Evolutionary conservation across 148 eudicot genomes (phyloP), one percentile per base, ranked within the genome.

Genomic region (Cornus kousa): DNA sequence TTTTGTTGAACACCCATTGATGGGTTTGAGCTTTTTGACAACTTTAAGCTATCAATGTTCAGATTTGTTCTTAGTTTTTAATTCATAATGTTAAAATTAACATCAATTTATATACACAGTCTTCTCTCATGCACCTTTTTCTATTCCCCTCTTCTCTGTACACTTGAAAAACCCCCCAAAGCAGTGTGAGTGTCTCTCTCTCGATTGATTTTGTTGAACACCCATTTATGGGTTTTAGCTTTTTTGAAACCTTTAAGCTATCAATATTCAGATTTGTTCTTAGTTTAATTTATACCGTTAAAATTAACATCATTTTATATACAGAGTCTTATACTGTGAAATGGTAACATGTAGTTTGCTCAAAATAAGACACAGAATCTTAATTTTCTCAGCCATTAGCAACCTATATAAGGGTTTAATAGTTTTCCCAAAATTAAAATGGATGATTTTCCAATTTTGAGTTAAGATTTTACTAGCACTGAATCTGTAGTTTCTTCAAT

Each of bases 91-190:
- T 53, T 11, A 1, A 53, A 53, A 11, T 53, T 2, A 53, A 53
- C 4, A 12, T 43, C 10, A 43, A 12, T 11, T 53, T 53, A 53
- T 11, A 16, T 48, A 11, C 53, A 48, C 12, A 48, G 53, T 1
- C 53, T 35, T 35, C 37, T 81, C 78, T 5, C 62, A 72, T 19
- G 43, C 83, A 32, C 71, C 74, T 67, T 82, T 79, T 65, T 75
- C 89, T 70, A 66, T 71, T 74, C 81, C 74, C 33, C 39, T 67
- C 10, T 80, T 76, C 68, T 55, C 74, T 68, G 33, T 74, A 35
- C 67, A 53, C 74, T 73, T 75, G 17, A 72, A 70, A 31, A 71
- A 53, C 68, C 46, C 81, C 33, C 14, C 77, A 28, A 76, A 72
- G 31, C 80, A 62, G 69, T 67, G 83, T 82, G 81, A 71, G 80